Evolutionary conservation across 208 protist genomes (phyloP), one percentile per base, ranked within the genome.

Genomic region (Leishmania aethiopica): DNA sequence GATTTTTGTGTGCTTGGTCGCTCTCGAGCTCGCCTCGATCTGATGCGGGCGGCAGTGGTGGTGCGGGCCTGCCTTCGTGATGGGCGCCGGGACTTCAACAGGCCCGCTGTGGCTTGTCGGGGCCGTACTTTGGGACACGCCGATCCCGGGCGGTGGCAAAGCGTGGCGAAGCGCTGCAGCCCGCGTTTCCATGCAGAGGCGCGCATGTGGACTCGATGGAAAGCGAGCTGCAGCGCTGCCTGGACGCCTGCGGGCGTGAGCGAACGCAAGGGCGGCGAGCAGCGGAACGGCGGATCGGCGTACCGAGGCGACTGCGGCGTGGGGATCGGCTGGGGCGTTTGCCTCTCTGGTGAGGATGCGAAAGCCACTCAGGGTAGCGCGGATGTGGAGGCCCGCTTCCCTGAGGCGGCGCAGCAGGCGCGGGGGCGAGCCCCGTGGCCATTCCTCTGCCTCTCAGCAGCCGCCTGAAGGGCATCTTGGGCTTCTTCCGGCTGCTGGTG

Each of bases 121-220:
- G 73, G 78, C 40, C 81, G 53, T 78, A 11, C 77, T 7, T 25
- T 83, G 77, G 62, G 3, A 57, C 49, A 5, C 71, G 49, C 71
- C 5, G 71, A 32, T n/a, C 25, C 15, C 15, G 37, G 37, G 71
- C 71, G 5, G 64, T 57, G 15, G 64, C 7, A 72, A 66, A 37
- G 75, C 37, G 40, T 71, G 66, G 7, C 11, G 40, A 45, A 42
- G 32, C 0, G 32, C 37, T 42, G 66, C 32, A 17, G 66, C 40
- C 66, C 37, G 37, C 0, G 1, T 7, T 6, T 47, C 0, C 37
- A 42, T 47, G 66, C 37, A 69, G 1, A 5, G n/a, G 25, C 25
- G n/a, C 11, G 7, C n/a, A n/a, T n/a, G n/a, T n/a, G n/a, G n/a
- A n/a, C n/a, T n/a, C n/a, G n/a, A n/a, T n/a, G n/a, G n/a, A n/a